These are phyloP conservation scores for Mucor sp. DNA, from an alignment of 371 early-diverging fungal species.

Conservation along the genomic window DNA sequence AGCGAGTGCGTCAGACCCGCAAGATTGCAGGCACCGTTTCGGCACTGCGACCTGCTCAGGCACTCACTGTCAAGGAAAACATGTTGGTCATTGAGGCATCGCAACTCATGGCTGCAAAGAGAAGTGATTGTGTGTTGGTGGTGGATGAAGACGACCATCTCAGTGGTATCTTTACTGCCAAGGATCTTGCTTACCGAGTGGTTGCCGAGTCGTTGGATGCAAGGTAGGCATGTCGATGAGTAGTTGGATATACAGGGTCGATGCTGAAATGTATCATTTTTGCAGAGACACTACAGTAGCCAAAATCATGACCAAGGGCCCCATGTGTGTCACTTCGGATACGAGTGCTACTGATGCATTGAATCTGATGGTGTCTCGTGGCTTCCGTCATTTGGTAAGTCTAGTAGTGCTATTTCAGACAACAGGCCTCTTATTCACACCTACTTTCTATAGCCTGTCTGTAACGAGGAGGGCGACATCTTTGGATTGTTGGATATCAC, in stretches of 20 bases:
- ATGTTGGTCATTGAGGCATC: constrained; percentile 92
- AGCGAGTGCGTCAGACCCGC: constrained; percentile 41
- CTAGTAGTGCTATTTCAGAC: not conserved
- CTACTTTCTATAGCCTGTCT: constrained; percentile 76
- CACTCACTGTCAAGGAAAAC: constrained; percentile 90
- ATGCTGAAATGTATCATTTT: not conserved
- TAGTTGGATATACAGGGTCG: too few species aligned
- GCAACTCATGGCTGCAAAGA: constrained; percentile 96
- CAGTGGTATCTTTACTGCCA: constrained; percentile 89
- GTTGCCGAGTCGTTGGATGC: constrained; percentile 40
- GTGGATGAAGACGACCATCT: constrained; percentile 90
- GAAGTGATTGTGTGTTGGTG: constrained; percentile 91
- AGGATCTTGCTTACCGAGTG: constrained; percentile 45
- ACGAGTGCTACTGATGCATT: constrained; percentile 89
- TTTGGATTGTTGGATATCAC: constrained; percentile 96
- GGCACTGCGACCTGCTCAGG: constrained; percentile 85
- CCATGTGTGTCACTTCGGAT: constrained; percentile 85
- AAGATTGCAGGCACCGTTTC: constrained; percentile 86
- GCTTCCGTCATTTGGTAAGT: constrained; percentile 90
- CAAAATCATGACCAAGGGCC: constrained; percentile 90
- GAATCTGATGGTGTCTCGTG: constrained; percentile 90
- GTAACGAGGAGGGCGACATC: constrained; percentile 90
- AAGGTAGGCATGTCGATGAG: constrained; percentile 22
- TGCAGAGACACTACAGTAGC: constrained; percentile 60
- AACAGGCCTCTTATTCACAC: too few species aligned